phyloP scores from a whole-genome alignment of 257 asterid species.

The Paulownia fortunei region DNA sequence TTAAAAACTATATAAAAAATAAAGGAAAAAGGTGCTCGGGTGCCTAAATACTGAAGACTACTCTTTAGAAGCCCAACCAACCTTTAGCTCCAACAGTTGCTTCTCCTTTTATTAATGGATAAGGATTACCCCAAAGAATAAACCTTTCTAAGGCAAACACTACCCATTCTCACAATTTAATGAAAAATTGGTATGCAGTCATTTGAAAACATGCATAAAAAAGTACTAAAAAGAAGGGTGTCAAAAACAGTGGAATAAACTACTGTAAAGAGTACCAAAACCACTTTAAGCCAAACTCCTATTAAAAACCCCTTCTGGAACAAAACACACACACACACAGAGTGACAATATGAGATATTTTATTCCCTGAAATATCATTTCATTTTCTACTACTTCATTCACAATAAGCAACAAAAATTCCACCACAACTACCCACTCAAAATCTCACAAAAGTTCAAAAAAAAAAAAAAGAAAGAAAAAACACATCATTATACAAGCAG shows the following conservation, averaged over 20 bases:
- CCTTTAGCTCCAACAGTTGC: not conserved
- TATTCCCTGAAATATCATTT: not conserved
- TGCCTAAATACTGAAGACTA: not conserved
- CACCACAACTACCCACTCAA: not conserved
- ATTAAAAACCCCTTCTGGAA: not conserved
- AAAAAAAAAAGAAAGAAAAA: too few species aligned
- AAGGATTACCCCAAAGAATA: not conserved
- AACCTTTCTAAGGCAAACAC: constrained; percentile 8
- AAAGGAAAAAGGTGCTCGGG: not conserved
- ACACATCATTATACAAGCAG: not conserved
- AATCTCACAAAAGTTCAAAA: not conserved
- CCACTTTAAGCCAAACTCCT: not conserved
- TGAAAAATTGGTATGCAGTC: not conserved
- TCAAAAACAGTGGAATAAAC: not conserved
- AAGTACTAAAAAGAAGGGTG: not conserved
- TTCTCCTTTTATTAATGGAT: not conserved
- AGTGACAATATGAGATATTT: not conserved
- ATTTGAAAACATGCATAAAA: not conserved
- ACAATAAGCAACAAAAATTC: not conserved
- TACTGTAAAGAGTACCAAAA: not conserved
- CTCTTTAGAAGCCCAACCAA: not conserved
- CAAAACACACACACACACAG: not conserved
- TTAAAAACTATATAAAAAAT: not conserved
- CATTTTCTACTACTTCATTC: constrained; percentile 10
- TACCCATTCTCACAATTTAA: not conserved